Base-by-base conservation (phyloP, 768 basidiomycete genomes). In the Tricholoma hemisulphureum region DNA sequence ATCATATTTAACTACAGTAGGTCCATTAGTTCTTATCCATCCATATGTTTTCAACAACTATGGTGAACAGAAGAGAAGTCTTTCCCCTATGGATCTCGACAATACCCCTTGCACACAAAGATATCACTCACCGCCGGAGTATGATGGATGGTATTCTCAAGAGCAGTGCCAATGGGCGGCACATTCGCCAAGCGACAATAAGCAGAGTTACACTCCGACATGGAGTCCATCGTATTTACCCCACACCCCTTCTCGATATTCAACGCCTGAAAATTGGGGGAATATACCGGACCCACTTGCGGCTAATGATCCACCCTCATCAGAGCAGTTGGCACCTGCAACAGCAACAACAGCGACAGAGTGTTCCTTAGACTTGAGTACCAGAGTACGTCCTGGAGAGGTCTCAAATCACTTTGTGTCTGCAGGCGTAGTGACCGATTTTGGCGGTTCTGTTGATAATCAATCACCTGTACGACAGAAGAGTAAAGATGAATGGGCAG, bases 21-120 rank as follows among this genome's bases (percentile, higher is more conserved):
- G 69, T 65, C 24, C 26, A 31, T 51, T 34, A 37, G 46, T 20
- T 35, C 46, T 41, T 26, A 45, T 48, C 4, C 31, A n/a, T 57
- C 49, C 23, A 55, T 24, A 20, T 29, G 39, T 56, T 61, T 60
- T 61, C 54, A 58, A 57, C 24, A 29, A 28, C 49, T 46, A 18
- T 39, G 63, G 60, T 57, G 28, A 48, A 32, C 48, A 56, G 51
- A 52, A 53, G 34, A 52, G 76, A 56, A 86, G 80, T 68, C 71
- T 83, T 46, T 83, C 83, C 49, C 84, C 83, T 1, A 85, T 85
- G 83, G 86, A 86, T 55, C 74, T 86, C 41, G 83, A 80, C 61
- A 83, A 83, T 6, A 67, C 77, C 6, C 61, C 72, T 16, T 77
- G 73, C 58, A 76, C 75, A 9, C 75, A 29, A 49, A 18, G 46